Evolutionary conservation across 371 early-diverging fungal species (phyloP).

Genomic region (Syncephalastrum sp.): DNA sequence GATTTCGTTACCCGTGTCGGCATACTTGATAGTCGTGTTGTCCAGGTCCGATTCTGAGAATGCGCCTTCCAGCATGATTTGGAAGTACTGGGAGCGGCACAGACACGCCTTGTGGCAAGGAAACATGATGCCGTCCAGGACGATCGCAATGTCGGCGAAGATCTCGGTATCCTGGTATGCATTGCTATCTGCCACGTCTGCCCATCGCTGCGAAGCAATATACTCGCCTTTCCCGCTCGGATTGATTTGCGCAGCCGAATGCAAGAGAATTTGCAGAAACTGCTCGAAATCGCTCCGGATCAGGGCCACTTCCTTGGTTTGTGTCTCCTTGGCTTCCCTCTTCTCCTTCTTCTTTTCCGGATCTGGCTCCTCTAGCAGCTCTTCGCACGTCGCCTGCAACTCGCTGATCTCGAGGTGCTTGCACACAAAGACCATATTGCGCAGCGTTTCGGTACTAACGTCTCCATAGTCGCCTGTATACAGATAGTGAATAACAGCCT

Average conservation of each 20-base stretch:
- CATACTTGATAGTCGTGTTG: conserved; percentile 7
- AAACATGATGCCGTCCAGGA: conserved; percentile 26
- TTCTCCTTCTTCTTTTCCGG: conserved; percentile 3
- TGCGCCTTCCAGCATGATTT: conserved; percentile 26
- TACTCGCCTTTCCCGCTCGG: conserved; percentile 1
- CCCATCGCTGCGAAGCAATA: neutral
- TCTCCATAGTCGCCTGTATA: conserved; percentile 35
- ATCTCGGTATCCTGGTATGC: conserved; percentile 1
- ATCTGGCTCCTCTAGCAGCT: conserved; percentile 3
- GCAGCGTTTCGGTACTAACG: conserved; percentile 12
- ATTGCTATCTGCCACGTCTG: conserved; percentile 1
- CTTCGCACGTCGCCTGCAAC: conserved; percentile 17
- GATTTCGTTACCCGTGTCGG: neutral
- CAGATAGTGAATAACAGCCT: conserved; percentile 28
- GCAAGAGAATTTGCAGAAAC: conserved; percentile 22
- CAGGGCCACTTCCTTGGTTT: conserved; percentile 25
- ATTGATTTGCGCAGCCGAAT: conserved; percentile 6
- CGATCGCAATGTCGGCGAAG: conserved; percentile 33
- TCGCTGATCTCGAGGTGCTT: conserved; percentile 26
- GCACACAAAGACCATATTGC: conserved; percentile 29
- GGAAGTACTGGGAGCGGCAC: conserved; percentile 37
- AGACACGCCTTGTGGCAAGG: conserved; percentile 35
- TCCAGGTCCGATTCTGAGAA: conserved; percentile 27
- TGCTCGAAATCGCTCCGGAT: conserved; percentile 30
- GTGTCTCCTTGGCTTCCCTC: conserved; percentile 19